These are phyloP conservation scores for Cucurbita argyrosperma DNA, from an alignment of 306 rosid species.

Conservation along the genomic window DNA sequence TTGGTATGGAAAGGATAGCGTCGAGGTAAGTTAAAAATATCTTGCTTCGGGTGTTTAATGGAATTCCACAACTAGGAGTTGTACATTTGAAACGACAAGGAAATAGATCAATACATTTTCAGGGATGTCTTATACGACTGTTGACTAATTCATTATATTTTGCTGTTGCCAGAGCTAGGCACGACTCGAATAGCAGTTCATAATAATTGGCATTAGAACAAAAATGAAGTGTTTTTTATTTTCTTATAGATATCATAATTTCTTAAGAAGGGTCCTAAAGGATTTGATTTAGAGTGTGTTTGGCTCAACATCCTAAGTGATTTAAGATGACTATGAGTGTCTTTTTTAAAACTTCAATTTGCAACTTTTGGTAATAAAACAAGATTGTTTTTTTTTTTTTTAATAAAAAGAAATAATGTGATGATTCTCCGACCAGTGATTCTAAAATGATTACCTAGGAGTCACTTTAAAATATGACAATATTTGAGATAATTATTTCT, in stretches of 20 bases:
- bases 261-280: not conserved
- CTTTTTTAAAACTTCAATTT: too few relatives aligned
- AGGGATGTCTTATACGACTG: not conserved
- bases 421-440: not conserved
- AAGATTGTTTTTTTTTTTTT: too few relatives aligned
- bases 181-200: not conserved
- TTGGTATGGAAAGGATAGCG: conserved; percentile 75
- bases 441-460: not conserved
- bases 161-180: not conserved
- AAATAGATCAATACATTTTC: not conserved
- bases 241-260: not conserved
- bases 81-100: not conserved
- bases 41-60: conserved; percentile 1
- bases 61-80: not conserved
- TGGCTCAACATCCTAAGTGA: too few relatives aligned
- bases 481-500: too few relatives aligned
- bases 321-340: too few relatives aligned
- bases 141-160: not conserved
- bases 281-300: not conserved
- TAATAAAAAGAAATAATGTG: not conserved
- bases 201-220: not conserved
- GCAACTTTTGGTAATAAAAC: too few relatives aligned
- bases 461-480: not conserved
- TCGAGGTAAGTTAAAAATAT: conserved; percentile 49
- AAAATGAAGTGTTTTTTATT: not conserved